Evolutionary conservation across 768 basidiomycete species (phyloP).

Genomic region (Termitomyces sp.): DNA sequence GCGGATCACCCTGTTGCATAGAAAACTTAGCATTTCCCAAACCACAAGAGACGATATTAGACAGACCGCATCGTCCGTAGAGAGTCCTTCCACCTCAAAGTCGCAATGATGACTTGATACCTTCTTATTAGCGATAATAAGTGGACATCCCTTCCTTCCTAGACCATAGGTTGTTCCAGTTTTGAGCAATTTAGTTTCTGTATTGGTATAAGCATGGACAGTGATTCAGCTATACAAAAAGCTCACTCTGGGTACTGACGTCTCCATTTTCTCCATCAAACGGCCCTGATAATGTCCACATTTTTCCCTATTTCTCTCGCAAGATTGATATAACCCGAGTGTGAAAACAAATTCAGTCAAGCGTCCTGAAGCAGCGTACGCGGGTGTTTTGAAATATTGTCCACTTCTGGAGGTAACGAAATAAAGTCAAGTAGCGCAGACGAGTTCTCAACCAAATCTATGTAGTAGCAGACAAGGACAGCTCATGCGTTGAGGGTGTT

Average conservation of each 20-base stretch:
- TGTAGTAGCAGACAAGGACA: no score
- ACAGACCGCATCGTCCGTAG: constrained; percentile 55
- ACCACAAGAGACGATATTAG: not conserved
- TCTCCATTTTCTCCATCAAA: constrained; percentile 45
- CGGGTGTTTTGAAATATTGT: no score
- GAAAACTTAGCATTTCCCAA: not conserved
- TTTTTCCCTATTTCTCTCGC: constrained; percentile 14
- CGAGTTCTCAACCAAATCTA: no score
- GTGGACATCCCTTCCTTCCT: constrained; percentile 52
- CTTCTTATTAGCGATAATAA: constrained; percentile 57
- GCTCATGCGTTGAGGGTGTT: no score
- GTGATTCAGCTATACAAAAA: not conserved
- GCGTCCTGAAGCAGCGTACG: no score
- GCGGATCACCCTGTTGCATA: constrained; percentile 44
- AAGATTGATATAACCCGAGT: not conserved
- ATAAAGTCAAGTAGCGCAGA: no score
- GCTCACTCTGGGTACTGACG: constrained; percentile 36
- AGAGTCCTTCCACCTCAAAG: constrained; percentile 52
- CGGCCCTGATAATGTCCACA: constrained; percentile 56
- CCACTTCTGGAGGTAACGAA: no score
- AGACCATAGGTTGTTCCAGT: constrained; percentile 49
- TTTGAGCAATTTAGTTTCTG: constrained; percentile 57
- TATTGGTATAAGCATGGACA: not conserved
- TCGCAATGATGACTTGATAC: constrained; percentile 61
- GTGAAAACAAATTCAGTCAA: no score